Conservation (phyloP, 768 basidiomycete genomes). For the Cystobasidium ongulense region DNA sequence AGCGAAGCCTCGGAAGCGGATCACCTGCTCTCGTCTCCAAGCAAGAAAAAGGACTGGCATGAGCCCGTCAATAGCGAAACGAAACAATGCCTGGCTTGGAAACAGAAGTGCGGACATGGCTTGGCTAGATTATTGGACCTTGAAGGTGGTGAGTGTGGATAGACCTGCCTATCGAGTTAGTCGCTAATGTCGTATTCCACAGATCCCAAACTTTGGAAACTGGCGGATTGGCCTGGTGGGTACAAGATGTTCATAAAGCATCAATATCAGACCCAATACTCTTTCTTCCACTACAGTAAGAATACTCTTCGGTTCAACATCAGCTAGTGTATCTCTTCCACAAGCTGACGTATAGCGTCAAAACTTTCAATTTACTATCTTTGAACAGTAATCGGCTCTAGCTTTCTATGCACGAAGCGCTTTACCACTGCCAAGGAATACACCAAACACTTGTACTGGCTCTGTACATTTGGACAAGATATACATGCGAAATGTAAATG, state of each 20-base stretch:
- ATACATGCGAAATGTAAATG: slow-evolving; percentile 2
- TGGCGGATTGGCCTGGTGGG: slow-evolving; percentile 25
- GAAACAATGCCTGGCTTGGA: background rate
- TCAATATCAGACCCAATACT: background rate
- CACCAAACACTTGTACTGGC: slow-evolving; percentile 18
- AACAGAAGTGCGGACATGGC: slow-evolving; percentile 1
- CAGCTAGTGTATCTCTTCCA: background rate
- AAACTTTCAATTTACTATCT: background rate
- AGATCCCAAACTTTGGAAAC: slow-evolving; percentile 8
- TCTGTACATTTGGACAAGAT: slow-evolving; percentile 4
- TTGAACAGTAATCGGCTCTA: slow-evolving; percentile 15
- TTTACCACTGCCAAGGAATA: slow-evolving; percentile 24
- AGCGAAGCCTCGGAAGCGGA: background rate
- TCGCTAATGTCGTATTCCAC: background rate
- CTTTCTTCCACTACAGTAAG: background rate
- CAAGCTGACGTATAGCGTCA: too few relatives aligned
- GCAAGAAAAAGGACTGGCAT: background rate
- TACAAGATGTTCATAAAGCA: slow-evolving; percentile 24
- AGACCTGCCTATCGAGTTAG: background rate
- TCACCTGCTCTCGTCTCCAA: background rate
- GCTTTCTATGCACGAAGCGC: background rate
- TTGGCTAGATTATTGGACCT: background rate
- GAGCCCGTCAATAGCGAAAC: background rate
- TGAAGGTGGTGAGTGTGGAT: background rate
- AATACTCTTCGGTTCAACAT: background rate